Percentiles rank a stretch among this genome's conserved stretches.
These are phyloP conservation scores for Nicotiana paniculata DNA, from an alignment of 257 asterid genomes.

Conservation along the genomic window DNA sequence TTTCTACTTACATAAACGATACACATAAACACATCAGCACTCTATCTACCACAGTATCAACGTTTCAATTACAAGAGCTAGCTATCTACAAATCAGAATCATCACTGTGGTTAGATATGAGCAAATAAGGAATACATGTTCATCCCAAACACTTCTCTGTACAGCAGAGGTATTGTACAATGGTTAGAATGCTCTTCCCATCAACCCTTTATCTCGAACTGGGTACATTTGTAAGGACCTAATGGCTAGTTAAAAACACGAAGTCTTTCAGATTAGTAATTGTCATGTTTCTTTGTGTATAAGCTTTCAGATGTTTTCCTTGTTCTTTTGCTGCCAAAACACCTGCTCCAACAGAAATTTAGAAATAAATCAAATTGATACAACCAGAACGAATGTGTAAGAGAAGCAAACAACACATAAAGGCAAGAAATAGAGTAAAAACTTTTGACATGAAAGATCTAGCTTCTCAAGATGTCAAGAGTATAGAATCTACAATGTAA, in stretches of 20 bases:
- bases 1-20: background rate
- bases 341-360: slow-evolving; percentile 28
- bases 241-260: slow-evolving; percentile 6
- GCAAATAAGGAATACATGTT: background rate
- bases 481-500: no score
- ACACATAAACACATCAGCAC: background rate
- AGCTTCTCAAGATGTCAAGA: no score
- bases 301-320: slow-evolving; percentile 24
- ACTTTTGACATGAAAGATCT: no score
- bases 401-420: background rate
- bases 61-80: background rate
- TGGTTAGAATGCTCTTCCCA: background rate
- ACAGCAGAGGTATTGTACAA: background rate
- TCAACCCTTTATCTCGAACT: background rate
- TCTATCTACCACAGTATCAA: background rate
- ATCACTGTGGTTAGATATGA: background rate
- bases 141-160: slow-evolving; percentile 3
- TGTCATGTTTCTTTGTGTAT: slow-evolving; percentile 34
- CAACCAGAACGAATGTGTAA: slow-evolving; percentile 20
- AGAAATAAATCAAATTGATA: slow-evolving; percentile 36
- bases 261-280: slow-evolving; percentile 20
- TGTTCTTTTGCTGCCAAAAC: slow-evolving; percentile 33
- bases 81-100: slow-evolving; percentile 2
- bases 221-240: background rate
- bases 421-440: no score